Conservation (phyloP, 2,329 filamentous ascomycete genomes). For the Claviceps spartinae region DNA sequence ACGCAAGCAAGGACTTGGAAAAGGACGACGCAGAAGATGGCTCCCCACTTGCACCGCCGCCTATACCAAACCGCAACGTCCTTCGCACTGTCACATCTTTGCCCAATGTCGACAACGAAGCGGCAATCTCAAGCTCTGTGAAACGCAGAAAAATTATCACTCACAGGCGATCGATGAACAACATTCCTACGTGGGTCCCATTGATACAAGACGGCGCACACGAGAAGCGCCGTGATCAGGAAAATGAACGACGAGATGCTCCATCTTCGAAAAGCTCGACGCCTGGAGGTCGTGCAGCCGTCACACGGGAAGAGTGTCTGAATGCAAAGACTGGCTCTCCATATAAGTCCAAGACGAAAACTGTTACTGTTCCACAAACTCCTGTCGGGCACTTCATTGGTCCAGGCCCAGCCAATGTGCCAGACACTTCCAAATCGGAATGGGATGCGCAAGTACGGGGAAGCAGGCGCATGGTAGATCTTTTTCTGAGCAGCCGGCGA, state of each 20-base stretch:
- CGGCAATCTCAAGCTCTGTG: background rate
- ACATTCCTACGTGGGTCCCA: constrained; percentile 8
- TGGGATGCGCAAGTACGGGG: constrained; percentile 24
- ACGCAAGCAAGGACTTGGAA: background rate
- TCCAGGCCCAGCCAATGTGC: background rate
- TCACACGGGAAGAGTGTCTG: constrained; percentile 11
- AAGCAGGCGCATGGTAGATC: constrained; percentile 39
- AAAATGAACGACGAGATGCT: constrained; percentile 9
- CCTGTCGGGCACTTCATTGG: background rate
- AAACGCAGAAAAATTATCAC: constrained; percentile 5
- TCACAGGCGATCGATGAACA: constrained; percentile 15
- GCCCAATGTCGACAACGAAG: background rate
- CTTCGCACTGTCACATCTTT: constrained; percentile 1
- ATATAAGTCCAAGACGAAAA: constrained; percentile 4
- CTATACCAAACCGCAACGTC: constrained; percentile 1
- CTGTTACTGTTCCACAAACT: background rate
- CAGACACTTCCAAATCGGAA: constrained; percentile 5
- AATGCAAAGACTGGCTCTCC: constrained; percentile 10
- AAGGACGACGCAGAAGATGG: background rate
- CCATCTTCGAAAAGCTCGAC: constrained; percentile 17
- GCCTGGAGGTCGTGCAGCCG: constrained; percentile 12
- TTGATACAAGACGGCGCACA: constrained; percentile 9
- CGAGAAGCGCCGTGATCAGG: constrained; percentile 11
- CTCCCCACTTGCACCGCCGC: background rate
- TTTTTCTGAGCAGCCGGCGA: constrained; percentile 37